Evolutionary conservation across 2,329 filamentous ascomycete genomes (phyloP).

Genomic region (Stenocarpella maydis): DNA sequence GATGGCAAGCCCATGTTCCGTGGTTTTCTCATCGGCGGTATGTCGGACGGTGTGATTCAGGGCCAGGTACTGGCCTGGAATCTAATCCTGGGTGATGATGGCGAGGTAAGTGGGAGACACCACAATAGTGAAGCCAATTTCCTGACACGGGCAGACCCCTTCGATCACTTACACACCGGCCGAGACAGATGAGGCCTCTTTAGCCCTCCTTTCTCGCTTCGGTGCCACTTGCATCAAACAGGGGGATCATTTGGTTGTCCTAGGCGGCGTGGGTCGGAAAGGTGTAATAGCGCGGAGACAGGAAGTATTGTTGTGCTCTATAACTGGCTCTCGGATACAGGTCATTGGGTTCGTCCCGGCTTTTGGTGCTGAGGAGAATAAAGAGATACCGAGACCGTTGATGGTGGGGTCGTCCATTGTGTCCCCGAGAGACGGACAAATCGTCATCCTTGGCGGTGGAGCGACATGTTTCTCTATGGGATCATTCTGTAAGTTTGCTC

Average conservation of each 20-base stretch:
- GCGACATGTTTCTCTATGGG: slow-evolving; percentile 93
- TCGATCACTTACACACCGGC: slow-evolving; percentile 24
- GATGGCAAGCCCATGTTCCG: slow-evolving; percentile 47
- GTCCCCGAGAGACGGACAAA: slow-evolving; percentile 52
- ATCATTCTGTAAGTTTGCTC: slow-evolving; percentile 65
- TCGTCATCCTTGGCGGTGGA: slow-evolving; percentile 79
- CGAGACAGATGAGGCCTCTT: not conserved
- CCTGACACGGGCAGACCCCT: slow-evolving; percentile 26
- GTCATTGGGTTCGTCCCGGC: slow-evolving; percentile 35
- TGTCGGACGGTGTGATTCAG: slow-evolving; percentile 68
- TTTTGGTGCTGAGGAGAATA: not conserved
- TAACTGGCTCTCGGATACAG: not conserved
- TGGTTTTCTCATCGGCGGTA: slow-evolving; percentile 78
- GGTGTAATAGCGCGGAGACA: slow-evolving; percentile 54
- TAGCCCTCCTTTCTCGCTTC: slow-evolving; percentile 45
- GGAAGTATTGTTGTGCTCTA: slow-evolving; percentile 53
- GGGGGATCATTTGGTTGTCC: slow-evolving; percentile 43
- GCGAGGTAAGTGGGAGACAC: slow-evolving; percentile 47
- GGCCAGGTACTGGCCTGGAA: slow-evolving; percentile 72
- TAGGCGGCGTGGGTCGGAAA: slow-evolving; percentile 54
- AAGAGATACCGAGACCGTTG: slow-evolving; percentile 61
- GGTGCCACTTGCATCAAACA: slow-evolving; percentile 50
- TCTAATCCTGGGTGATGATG: slow-evolving; percentile 51
- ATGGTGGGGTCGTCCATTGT: slow-evolving; percentile 73
- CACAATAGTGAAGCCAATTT: slow-evolving; percentile 18